A percentile compares a stretch with the other conserved stretches of the same genome.
Conservation (phyloP, 805 yeast genomes). For the Debaryomyces maramus region DNA sequence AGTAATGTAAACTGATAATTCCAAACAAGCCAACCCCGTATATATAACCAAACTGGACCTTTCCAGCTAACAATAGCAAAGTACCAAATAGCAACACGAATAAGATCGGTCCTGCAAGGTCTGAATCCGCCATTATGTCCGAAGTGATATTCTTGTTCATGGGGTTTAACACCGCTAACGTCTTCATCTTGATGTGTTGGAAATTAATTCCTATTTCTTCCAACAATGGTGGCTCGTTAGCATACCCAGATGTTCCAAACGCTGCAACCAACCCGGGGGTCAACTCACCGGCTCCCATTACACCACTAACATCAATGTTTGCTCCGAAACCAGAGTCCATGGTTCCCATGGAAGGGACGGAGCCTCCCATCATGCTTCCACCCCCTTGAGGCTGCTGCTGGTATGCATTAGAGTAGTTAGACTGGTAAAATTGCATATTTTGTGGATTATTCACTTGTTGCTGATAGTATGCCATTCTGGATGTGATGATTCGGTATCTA, state of each 20-base stretch:
- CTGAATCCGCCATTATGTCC: conserved; percentile 82
- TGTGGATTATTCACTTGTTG: conserved; percentile 34
- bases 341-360: conserved; percentile 29
- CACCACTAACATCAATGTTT: conserved; percentile 40
- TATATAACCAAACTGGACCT: conserved; percentile 93
- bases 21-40: conserved; percentile 96
- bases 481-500: neutral
- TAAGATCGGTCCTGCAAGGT: conserved; percentile 91
- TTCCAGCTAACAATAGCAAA: conserved; percentile 79
- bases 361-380: conserved; percentile 12
- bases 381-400: conserved; percentile 15
- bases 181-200: conserved; percentile 79
- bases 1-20: conserved; percentile 74
- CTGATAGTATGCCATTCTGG: conserved; percentile 42
- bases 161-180: conserved; percentile 83
- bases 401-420: conserved; percentile 34
- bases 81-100: conserved; percentile 88
- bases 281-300: conserved; percentile 48
- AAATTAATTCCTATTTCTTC: conserved; percentile 95
- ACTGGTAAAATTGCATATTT: conserved; percentile 45
- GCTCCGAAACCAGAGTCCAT: conserved; percentile 41
- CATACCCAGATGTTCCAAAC: conserved; percentile 87
- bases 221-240: conserved; percentile 90
- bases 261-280: conserved; percentile 86
- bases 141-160: conserved; percentile 58